Evolutionary conservation across 306 rosid species (phyloP), one percentile per base, ranked within the genome.

Genomic region (Castanea mollissima): DNA sequence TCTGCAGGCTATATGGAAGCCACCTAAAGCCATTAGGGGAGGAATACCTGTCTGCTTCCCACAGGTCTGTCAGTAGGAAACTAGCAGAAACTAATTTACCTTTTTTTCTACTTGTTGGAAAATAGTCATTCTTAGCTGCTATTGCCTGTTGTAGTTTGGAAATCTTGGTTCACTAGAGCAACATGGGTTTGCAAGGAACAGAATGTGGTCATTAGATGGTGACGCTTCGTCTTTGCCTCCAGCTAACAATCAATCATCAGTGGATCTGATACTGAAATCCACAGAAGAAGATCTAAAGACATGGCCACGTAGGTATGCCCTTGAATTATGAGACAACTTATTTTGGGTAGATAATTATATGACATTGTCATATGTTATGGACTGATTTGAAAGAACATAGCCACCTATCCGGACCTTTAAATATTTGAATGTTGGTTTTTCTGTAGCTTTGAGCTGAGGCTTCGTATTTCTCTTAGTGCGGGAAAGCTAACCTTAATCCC

Each of bases 31-130:
- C 74, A 87, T 90, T 79, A 88, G 91, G 82, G 97, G 97, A 83
- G 97, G 97, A 5, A 89, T 92, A 77, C 82, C 92, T 21, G 86
- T 88, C 51, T 87, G 87, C 82, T 86, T 90, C 74, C 92, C 92
- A 35, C 80, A 83, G 93, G 97, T 92, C 71, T 67, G 86, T 85
- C 21, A 55, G 5, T 23, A 81, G 51, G 41, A 81, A 31, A 72
- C 49, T 29, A 21, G 7, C 69, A 15, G 52, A 13, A 56, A 69
- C 80, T 59, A 63, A 77, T 68, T 71, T 75, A 54, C 72, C 41
- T 74, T 63, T 46, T 44, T 29, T 41, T 41, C 59, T 49, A 49
- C 54, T 70, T 52, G 18, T 79, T 38, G 23, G 5, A 62, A 75
- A 32, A 67, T 70, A n/a, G 16, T 69, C 34, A 55, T 76, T 63